A percentile compares a stretch with the other conserved stretches of the same genome.
These are phyloP conservation scores for Leishmania lainsoni DNA, from an alignment of 208 protist species.

Conservation along the genomic window DNA sequence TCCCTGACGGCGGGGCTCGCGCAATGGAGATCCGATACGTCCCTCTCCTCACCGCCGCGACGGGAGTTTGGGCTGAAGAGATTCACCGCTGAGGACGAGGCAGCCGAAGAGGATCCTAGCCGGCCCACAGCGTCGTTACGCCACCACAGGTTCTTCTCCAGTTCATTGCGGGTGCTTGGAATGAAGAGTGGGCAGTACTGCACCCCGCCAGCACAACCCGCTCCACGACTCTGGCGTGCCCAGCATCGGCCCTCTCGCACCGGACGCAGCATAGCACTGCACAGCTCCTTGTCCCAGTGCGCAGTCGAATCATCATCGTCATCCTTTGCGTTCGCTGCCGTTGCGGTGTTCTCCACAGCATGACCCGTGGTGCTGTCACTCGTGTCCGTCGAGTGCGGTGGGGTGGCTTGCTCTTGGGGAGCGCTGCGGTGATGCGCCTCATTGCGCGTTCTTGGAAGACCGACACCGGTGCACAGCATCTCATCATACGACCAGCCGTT, in stretches of 20 bases:
- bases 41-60: neutral
- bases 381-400: neutral
- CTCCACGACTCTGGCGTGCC: slow-evolving; percentile 34
- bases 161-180: slow-evolving; percentile 37
- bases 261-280: slow-evolving; percentile 38
- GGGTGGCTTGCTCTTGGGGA: neutral
- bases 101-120: slow-evolving; percentile 8
- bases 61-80: neutral
- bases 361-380: neutral
- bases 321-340: neutral
- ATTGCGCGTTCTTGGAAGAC: slow-evolving; percentile 25
- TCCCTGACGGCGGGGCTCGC: slow-evolving; percentile 1
- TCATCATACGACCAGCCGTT: slow-evolving; percentile 81
- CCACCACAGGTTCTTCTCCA: slow-evolving; percentile 77
- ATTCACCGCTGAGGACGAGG: neutral
- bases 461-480: slow-evolving; percentile 58
- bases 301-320: neutral
- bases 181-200: slow-evolving; percentile 65
- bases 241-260: slow-evolving; percentile 53
- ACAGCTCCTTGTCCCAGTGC: slow-evolving; percentile 38
- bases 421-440: neutral
- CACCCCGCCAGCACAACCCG: slow-evolving; percentile 41
- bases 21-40: slow-evolving; percentile 1
- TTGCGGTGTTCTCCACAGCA: neutral
- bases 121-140: slow-evolving; percentile 52